phyloP scores from a whole-genome alignment of 441 rosid species.

The Bocquillonia castaneifolia region DNA sequence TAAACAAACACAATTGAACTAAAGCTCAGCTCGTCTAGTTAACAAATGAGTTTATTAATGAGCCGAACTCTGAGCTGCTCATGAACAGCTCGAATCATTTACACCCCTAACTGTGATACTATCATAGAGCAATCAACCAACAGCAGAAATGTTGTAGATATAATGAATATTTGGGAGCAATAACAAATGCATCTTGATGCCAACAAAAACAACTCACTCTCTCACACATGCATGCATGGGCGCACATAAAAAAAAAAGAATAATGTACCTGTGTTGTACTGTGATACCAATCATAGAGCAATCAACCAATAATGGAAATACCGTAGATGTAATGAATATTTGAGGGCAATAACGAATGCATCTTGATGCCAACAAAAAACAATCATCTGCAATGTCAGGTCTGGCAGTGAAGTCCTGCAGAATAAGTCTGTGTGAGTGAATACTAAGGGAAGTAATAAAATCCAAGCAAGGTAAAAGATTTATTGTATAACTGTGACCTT shows the following conservation, averaged over 20 bases:
- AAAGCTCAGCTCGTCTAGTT: no score
- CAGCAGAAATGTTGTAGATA: constrained; percentile 67
- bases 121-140: constrained; percentile 73
- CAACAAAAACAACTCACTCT: no score
- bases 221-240: no score
- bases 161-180: constrained; percentile 81
- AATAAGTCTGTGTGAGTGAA: constrained; percentile 23
- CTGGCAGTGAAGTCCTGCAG: constrained; percentile 87
- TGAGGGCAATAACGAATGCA: constrained; percentile 97
- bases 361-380: constrained; percentile 91
- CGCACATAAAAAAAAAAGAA: constrained; percentile 4
- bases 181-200: constrained; percentile 98
- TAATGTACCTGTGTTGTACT: constrained; percentile 84
- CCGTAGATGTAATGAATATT: constrained; percentile 70
- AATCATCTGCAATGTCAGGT: constrained; percentile 96
- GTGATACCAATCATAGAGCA: constrained; percentile 84
- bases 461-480: constrained; percentile 3
- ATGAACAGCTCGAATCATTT: no score
- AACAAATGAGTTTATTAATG: no score
- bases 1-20: no score
- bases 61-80: no score
- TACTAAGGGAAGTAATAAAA: constrained; percentile 10
- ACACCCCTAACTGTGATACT: constrained; percentile 96
- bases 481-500: constrained; percentile 40
- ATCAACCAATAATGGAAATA: constrained; percentile 72